A percentile compares a stretch with the other conserved stretches of the same genome.
These are phyloP conservation scores for Xerocomellus chrysenteron DNA, from an alignment of 768 basidiomycete genomes.

Conservation along the genomic window DNA sequence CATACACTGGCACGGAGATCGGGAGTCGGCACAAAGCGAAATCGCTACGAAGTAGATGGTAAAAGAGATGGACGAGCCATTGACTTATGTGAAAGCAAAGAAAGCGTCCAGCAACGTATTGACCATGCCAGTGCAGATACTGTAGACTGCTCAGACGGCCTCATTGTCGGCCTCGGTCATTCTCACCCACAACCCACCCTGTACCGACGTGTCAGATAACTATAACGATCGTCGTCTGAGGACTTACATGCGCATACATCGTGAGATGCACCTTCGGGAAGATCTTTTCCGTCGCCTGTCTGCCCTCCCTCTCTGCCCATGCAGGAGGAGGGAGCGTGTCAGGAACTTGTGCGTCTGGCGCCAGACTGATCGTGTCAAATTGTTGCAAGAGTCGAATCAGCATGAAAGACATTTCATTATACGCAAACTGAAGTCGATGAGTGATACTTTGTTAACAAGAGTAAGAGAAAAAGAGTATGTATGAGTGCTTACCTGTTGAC, in stretches of 20 bases:
- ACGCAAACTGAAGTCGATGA: constrained; percentile 43
- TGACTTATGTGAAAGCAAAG: background rate
- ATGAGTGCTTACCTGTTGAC: constrained; percentile 38
- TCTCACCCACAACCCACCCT: constrained; percentile 58
- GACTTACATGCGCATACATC: constrained; percentile 47
- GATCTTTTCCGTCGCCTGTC: constrained; percentile 50
- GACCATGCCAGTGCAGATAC: no score
- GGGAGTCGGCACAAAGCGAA: background rate
- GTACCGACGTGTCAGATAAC: background rate
- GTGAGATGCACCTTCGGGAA: constrained; percentile 55
- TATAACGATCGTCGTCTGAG: background rate
- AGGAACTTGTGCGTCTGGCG: constrained; percentile 44
- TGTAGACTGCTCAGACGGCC: background rate
- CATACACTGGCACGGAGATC: no score
- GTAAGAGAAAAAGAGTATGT: background rate
- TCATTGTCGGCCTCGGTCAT: constrained; percentile 25
- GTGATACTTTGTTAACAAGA: background rate
- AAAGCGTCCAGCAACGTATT: background rate
- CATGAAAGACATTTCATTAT: constrained; percentile 62
- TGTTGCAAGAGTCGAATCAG: constrained; percentile 61
- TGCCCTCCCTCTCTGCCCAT: constrained; percentile 47
- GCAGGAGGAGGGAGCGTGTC: constrained; percentile 44
- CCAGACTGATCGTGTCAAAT: constrained; percentile 50
- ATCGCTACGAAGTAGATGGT: background rate
- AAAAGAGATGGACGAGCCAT: background rate